phyloP scores from a whole-genome alignment of 2,329 filamentous ascomycete species.

The Ophiocordyceps polyrhachis-furcata region DNA sequence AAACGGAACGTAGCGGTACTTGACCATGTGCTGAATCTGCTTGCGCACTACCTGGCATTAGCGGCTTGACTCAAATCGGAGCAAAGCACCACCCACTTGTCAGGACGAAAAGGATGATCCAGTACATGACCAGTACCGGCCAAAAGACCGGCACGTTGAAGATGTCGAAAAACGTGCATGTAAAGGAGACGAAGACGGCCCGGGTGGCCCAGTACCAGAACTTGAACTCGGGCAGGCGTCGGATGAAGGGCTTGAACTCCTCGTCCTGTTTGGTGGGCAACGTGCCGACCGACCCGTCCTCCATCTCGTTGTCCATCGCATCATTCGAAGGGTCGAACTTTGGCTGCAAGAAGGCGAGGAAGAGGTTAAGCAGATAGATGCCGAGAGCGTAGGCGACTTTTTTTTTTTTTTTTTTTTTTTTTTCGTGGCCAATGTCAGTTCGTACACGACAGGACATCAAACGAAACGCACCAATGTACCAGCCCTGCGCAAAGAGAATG shows the following conservation, averaged over 20 bases:
- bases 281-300: conserved; percentile 66
- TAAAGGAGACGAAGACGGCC: conserved; percentile 64
- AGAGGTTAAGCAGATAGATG: conserved; percentile 97
- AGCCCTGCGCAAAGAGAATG: conserved; percentile 84
- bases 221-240: conserved; percentile 94
- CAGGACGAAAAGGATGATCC: conserved; percentile 88
- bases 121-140: conserved; percentile 96
- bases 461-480: conserved; percentile 73
- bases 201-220: conserved; percentile 96
- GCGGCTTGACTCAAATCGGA: not conserved
- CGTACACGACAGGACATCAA: too few species aligned
- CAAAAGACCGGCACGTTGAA: conserved; percentile 98
- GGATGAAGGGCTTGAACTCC: conserved; percentile 94
- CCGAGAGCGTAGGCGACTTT: conserved; percentile 90
- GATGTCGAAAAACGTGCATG: conserved; percentile 81
- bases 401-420: too few species aligned
- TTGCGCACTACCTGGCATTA: conserved; percentile 58
- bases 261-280: conserved; percentile 93
- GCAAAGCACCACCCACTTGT: too few species aligned
- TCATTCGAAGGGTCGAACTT: conserved; percentile 98
- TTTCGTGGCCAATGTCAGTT: too few species aligned
- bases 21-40: conserved; percentile 99
- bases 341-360: conserved; percentile 93
- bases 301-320: conserved; percentile 79
- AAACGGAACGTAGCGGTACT: conserved; percentile 96